Conservation (phyloP, 2,329 filamentous ascomycete genomes). For the Fusarium floridanum region DNA sequence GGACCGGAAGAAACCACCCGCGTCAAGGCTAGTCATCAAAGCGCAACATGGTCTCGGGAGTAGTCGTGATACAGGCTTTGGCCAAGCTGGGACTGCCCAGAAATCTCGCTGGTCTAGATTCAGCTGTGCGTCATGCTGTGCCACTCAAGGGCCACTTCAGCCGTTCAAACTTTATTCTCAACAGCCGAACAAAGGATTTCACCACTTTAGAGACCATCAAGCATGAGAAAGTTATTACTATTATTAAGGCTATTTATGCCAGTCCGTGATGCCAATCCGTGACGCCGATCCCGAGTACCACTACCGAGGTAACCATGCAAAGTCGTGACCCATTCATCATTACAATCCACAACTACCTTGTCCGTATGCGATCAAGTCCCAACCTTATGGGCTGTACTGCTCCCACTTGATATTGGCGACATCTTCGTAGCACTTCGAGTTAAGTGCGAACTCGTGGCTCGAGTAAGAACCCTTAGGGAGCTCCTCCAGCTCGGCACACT, state of each 20-base stretch:
- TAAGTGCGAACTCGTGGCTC: conserved; percentile 56
- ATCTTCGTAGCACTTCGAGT: conserved; percentile 57
- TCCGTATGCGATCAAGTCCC: background rate
- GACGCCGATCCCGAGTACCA: conserved; percentile 20
- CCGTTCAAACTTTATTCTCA: background rate
- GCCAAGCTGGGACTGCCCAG: conserved; percentile 12
- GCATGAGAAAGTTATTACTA: conserved; percentile 25
- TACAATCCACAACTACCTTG: conserved; percentile 17
- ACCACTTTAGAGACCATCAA: background rate
- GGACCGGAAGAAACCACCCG: background rate
- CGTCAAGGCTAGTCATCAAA: background rate
- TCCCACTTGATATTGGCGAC: conserved; percentile 49
- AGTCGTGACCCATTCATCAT: conserved; percentile 34
- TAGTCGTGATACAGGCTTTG: conserved; percentile 10
- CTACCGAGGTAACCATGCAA: conserved; percentile 15
- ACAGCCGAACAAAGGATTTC: background rate
- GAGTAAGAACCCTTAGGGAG: conserved; percentile 52
- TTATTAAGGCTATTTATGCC: conserved; percentile 30
- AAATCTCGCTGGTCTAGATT: conserved; percentile 14
- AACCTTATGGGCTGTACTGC: conserved; percentile 38
- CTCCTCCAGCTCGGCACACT: conserved; percentile 56
- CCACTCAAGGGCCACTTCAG: conserved; percentile 13
- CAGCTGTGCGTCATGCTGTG: conserved; percentile 8
- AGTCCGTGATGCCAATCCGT: conserved; percentile 3
- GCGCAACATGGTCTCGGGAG: background rate